Evolutionary conservation across 306 rosid species (phyloP).

Genomic region (Delonix regia): DNA sequence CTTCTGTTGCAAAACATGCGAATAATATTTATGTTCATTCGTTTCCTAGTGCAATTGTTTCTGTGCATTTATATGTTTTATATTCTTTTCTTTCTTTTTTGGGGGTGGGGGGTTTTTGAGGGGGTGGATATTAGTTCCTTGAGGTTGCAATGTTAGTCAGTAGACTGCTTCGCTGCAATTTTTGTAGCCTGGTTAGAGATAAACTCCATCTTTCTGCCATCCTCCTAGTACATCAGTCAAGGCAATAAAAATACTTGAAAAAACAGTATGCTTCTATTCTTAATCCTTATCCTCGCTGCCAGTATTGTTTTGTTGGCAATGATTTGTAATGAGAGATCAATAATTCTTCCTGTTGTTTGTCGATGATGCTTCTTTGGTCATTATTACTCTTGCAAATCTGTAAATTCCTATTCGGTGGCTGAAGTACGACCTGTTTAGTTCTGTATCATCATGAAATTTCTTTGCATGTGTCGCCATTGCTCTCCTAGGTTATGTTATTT

Average conservation of each 20-base stretch:
- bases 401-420: neutral
- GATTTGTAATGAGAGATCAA: constrained; percentile 4
- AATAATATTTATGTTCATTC: neutral
- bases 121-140: neutral
- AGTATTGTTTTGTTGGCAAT: neutral
- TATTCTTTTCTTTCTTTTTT: too few species aligned
- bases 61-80: neutral
- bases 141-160: neutral
- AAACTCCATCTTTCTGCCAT: neutral
- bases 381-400: neutral
- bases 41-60: constrained; percentile 10
- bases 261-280: neutral
- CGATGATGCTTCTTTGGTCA: neutral
- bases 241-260: neutral
- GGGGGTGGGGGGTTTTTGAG: too few species aligned
- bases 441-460: neutral
- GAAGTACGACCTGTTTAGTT: neutral
- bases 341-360: neutral
- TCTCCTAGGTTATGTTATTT: constrained; percentile 6
- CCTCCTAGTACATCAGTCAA: neutral
- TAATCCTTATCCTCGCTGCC: neutral
- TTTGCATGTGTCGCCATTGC: neutral
- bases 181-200: neutral
- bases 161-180: constrained; percentile 20
- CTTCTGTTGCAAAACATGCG: neutral